These are phyloP conservation scores for Ganoderma lucidum DNA, from an alignment of 1,284 basidiomycete genomes.

Conservation along the genomic window DNA sequence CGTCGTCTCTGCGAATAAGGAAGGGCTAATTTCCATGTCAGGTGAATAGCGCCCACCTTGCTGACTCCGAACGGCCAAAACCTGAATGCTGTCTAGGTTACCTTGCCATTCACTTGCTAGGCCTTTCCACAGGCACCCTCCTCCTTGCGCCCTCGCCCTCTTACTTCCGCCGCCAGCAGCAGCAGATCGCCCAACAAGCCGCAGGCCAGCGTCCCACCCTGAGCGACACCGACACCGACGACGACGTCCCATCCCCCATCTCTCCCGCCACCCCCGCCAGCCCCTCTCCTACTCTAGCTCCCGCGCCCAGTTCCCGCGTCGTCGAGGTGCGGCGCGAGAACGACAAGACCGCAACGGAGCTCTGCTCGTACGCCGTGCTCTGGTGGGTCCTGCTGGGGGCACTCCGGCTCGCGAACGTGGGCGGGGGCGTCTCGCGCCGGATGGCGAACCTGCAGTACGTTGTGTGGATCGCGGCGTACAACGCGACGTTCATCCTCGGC, in stretches of 20 bases:
- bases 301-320: not conserved
- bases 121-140: constrained; percentile 83
- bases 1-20: constrained; percentile 88
- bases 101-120: constrained; percentile 88
- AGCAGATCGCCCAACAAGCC: constrained; percentile 24
- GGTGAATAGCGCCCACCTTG: constrained; percentile 51
- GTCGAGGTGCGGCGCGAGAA: constrained; percentile 54
- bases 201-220: constrained; percentile 28
- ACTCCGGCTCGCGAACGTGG: constrained; percentile 47
- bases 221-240: constrained; percentile 36
- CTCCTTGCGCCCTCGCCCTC: constrained; percentile 82
- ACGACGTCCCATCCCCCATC: constrained; percentile 20
- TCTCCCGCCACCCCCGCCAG: constrained; percentile 5
- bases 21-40: constrained; percentile 85
- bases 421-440: constrained; percentile 74
- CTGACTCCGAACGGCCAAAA: not conserved
- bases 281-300: not conserved
- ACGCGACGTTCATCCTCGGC: constrained; percentile 84
- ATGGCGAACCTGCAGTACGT: constrained; percentile 92
- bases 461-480: constrained; percentile 91
- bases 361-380: constrained; percentile 78
- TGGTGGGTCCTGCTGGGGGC: constrained; percentile 78
- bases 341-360: constrained; percentile 77
- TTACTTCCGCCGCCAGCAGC: constrained; percentile 59
- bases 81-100: constrained; percentile 70